These are phyloP conservation scores for Coniella lustricola DNA, from an alignment of 2,329 filamentous ascomycete genomes.

Conservation along the genomic window DNA sequence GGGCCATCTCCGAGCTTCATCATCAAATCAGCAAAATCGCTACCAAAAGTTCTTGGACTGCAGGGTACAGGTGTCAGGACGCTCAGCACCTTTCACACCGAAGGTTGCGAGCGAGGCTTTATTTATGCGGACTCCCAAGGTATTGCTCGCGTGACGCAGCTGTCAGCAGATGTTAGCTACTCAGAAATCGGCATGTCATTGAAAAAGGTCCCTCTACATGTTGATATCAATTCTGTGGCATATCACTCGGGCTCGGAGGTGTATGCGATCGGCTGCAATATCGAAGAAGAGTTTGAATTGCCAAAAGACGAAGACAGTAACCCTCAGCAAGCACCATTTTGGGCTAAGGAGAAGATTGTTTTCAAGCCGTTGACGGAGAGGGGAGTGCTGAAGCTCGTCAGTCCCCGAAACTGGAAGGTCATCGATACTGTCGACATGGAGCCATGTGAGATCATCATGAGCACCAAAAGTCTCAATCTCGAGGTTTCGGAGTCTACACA, in stretches of 20 bases:
- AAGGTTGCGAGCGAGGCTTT: constrained; percentile 73
- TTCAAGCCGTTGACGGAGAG: constrained; percentile 63
- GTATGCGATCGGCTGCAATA: constrained; percentile 70
- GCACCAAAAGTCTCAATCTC: constrained; percentile 74
- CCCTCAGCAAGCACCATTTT: constrained; percentile 27
- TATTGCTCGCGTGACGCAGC: constrained; percentile 64
- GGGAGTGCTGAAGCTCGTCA: constrained; percentile 71
- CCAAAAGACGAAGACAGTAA: constrained; percentile 73
- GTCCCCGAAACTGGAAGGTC: constrained; percentile 66
- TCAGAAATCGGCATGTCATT: constrained; percentile 70
- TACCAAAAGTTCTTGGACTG: constrained; percentile 67
- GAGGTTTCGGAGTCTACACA: constrained; percentile 89
- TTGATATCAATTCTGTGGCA: constrained; percentile 65
- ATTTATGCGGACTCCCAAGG: constrained; percentile 70
- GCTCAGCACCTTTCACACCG: constrained; percentile 70
- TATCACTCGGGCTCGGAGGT: constrained; percentile 70
- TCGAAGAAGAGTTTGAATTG: constrained; percentile 65
- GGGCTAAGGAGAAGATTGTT: constrained; percentile 61
- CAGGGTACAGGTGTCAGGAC: constrained; percentile 61
- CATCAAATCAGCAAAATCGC: constrained; percentile 70
- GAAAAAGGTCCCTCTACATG: constrained; percentile 60
- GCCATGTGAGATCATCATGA: constrained; percentile 68
- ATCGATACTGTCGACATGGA: constrained; percentile 73
- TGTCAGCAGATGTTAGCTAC: constrained; percentile 61
- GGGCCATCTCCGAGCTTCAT: constrained; percentile 76